Evolutionary conservation across 2,329 filamentous ascomycete genomes (phyloP), one percentile per base, ranked within the genome.

Genomic region (Aspergillaceae sp.): DNA sequence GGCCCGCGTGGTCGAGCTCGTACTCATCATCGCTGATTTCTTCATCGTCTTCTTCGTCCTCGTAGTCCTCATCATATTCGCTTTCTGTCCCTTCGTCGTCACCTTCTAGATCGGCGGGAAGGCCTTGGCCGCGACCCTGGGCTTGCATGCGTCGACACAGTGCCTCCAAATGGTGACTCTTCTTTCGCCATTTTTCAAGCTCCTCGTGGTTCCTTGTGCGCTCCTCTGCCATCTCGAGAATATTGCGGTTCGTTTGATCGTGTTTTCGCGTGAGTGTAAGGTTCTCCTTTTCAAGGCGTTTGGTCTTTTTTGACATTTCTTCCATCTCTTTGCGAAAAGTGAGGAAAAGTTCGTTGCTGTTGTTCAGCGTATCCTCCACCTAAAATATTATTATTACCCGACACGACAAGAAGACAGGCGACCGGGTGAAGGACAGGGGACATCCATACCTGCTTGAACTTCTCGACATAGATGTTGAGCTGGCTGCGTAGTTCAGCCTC

Each of bases 281-380:
- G 60, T 98, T 97, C 62, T 98, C 92, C 70, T 95, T 95, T 67
- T 98, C 92, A 44, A 98, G 75, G 28, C 89, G 84, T 69, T 96
- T 96, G 4, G 91, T 95, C 73, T 97, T 97, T 73, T 96, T 96
- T 1, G 90, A 95, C 90, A 97, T 97, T 62, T 97, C 92, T 70
- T 97, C 92, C 90, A 97, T 97, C 70, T 97, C 92, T 72, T 95
- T 96, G 45, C 91, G 82, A 70, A 97, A 97, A 1, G 92, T 96
- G 56, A 96, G 74, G 68, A 97, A 97, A 45, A 97, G 75, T 65
- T 97, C 92, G 72, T 97, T 97, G 69, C 88, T 95, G 65, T 96
- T 97, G 71, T 96, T 97, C 43, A 97, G 78, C 34, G 91, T 97
- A 70, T 97, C 92, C 78, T 97, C 91, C 64, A 97, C 91, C 91